Conservation (phyloP, 73 alveolate genomes). For the Symbiodinium pilosum region DNA sequence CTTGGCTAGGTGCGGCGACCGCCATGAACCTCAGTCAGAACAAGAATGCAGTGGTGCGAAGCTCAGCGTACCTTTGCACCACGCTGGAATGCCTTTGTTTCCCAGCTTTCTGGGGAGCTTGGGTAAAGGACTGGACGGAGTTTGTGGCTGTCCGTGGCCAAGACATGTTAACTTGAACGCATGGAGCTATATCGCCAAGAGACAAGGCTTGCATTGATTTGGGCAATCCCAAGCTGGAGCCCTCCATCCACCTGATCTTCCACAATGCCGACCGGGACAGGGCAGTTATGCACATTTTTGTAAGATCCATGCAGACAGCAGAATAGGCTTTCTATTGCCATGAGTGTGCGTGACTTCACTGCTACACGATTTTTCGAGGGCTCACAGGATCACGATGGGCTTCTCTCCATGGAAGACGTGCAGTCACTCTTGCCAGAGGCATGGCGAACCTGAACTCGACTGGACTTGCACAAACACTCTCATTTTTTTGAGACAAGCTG, state of each 20-base stretch:
- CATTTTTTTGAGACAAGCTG: neutral
- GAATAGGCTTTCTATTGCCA: no score
- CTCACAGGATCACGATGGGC: constrained; percentile 74
- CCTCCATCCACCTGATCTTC: constrained; percentile 77
- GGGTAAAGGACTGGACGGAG: constrained; percentile 71
- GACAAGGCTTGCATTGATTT: constrained; percentile 71
- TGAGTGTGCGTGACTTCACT: no score
- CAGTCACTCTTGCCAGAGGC: constrained; percentile 82
- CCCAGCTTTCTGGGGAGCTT: neutral
- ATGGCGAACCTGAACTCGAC: neutral
- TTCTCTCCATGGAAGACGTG: constrained; percentile 69
- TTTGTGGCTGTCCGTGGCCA: constrained; percentile 33
- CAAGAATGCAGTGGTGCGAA: constrained; percentile 53
- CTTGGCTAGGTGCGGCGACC: constrained; percentile 62
- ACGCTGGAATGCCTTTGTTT: neutral
- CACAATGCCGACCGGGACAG: constrained; percentile 60
- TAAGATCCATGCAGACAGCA: no score
- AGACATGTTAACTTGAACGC: neutral
- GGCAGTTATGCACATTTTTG: no score
- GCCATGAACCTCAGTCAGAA: constrained; percentile 88
- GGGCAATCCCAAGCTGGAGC: constrained; percentile 77
- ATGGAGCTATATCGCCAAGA: no score
- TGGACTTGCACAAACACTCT: neutral
- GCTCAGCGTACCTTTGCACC: neutral
- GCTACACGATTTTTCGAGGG: neutral